Evolutionary conservation across 805 yeast species (phyloP).

Genomic region (Spathaspora girioi): DNA sequence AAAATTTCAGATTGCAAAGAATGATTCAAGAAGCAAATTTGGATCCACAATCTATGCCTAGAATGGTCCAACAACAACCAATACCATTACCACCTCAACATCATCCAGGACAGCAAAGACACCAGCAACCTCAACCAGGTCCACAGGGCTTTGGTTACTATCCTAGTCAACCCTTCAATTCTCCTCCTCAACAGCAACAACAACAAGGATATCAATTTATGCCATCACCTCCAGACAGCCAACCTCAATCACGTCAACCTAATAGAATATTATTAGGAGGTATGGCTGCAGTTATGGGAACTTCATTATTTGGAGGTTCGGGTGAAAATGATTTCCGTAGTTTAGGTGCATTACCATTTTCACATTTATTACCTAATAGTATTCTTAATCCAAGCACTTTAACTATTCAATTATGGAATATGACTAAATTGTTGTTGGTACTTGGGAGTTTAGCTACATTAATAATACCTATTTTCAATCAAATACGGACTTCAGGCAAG

Average conservation of each 20-base stretch:
- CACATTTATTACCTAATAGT: slow-evolving; percentile 15
- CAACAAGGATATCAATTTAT: slow-evolving; percentile 4
- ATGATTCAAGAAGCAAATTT: slow-evolving; percentile 32
- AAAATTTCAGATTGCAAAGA: slow-evolving; percentile 41
- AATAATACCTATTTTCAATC: slow-evolving; percentile 12
- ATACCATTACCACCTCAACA: slow-evolving; percentile 8
- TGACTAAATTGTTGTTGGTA: slow-evolving; percentile 22
- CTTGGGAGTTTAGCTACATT: slow-evolving; percentile 15
- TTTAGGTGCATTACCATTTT: slow-evolving; percentile 44
- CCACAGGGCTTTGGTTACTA: slow-evolving; percentile 15
- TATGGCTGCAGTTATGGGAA: slow-evolving; percentile 60
- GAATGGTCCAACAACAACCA: slow-evolving; percentile 1
- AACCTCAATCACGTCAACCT: slow-evolving; percentile 11
- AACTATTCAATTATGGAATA: slow-evolving; percentile 18
- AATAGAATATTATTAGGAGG: slow-evolving; percentile 60
- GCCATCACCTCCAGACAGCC: slow-evolving; percentile 8
- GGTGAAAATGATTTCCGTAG: slow-evolving; percentile 40
- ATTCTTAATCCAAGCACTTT: slow-evolving; percentile 19
- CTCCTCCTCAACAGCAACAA: slow-evolving; percentile 8
- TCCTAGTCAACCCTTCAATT: slow-evolving; percentile 7
- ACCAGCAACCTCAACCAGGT: slow-evolving; percentile 11
- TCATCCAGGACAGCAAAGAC: slow-evolving; percentile 12
- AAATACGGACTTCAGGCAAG: not conserved
- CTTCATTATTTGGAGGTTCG: slow-evolving; percentile 53
- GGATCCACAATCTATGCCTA: slow-evolving; percentile 5